These are phyloP conservation scores for Hemileccinum hortonii DNA, from an alignment of 1,284 basidiomycete species.

Conservation along the genomic window DNA sequence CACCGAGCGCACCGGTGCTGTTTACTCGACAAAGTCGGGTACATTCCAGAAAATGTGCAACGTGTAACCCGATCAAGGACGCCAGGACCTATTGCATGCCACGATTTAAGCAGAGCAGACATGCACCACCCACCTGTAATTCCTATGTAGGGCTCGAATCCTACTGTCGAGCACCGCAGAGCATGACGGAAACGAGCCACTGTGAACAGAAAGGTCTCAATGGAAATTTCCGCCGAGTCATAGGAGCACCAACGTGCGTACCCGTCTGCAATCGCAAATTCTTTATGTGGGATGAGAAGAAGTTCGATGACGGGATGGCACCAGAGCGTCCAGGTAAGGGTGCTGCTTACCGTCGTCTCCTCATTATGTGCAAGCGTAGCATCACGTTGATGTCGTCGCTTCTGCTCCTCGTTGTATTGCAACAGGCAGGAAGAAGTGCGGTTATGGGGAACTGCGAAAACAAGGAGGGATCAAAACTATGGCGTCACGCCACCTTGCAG, in stretches of 20 bases:
- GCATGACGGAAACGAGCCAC: slow-evolving; percentile 18
- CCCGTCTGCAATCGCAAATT: slow-evolving; percentile 24
- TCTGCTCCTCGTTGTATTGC: slow-evolving; percentile 25
- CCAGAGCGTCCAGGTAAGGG: slow-evolving; percentile 12
- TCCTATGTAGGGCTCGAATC: slow-evolving; percentile 23
- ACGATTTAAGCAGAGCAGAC: slow-evolving; percentile 16
- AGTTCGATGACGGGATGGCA: slow-evolving; percentile 14
- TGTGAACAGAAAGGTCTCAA: slow-evolving; percentile 13
- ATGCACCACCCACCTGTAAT: slow-evolving; percentile 29
- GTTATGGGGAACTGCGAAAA: slow-evolving; percentile 25
- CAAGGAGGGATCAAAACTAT: slow-evolving; percentile 24
- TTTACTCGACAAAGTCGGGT: slow-evolving; percentile 9
- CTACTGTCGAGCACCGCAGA: slow-evolving; percentile 23
- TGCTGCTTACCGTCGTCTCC: slow-evolving; percentile 24
- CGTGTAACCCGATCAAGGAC: slow-evolving; percentile 26
- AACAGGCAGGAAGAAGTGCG: slow-evolving; percentile 27
- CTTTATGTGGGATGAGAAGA: slow-evolving; percentile 22
- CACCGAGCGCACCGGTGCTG: slow-evolving; percentile 20
- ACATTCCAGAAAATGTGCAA: slow-evolving; percentile 31
- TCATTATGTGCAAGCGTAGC: slow-evolving; percentile 30
- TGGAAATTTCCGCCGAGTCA: slow-evolving; percentile 30
- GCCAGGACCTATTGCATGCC: slow-evolving; percentile 13
- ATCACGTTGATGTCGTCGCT: slow-evolving; percentile 34
- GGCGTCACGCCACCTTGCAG: slow-evolving; percentile 31
- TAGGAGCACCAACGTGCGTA: slow-evolving; percentile 25